Percentiles rank a stretch among this genome's conserved stretches.
Conservation (phyloP, 2,329 filamentous ascomycete genomes). For the Alternaria alternata region DNA sequence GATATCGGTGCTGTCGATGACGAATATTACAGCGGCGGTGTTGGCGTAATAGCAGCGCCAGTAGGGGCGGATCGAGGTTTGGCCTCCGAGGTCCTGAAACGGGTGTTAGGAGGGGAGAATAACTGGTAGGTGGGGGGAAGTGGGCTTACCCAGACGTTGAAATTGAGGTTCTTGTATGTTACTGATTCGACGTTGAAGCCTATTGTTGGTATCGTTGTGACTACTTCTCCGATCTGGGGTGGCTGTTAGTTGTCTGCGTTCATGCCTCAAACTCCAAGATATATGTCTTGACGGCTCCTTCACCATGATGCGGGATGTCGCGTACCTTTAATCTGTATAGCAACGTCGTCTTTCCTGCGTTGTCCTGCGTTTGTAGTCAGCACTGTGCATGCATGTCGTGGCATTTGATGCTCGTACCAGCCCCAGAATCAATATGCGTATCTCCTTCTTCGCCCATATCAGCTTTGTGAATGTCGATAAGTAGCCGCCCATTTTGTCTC, state of each 20-base stretch:
- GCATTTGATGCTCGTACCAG: conserved; percentile 68
- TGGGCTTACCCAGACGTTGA: conserved; percentile 92
- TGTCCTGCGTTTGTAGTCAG: conserved; percentile 71
- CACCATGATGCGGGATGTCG: neutral
- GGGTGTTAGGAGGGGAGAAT: neutral
- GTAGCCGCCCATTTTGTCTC: conserved; percentile 44
- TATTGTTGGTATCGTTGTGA: conserved; percentile 98
- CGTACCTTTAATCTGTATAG: conserved; percentile 92
- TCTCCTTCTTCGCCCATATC: conserved; percentile 92
- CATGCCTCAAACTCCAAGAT: neutral
- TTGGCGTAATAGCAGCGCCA: conserved; percentile 99
- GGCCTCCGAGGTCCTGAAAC: conserved; percentile 83
- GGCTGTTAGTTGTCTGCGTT: neutral
- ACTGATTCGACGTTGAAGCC: conserved; percentile 99
- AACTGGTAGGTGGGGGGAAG: neutral
- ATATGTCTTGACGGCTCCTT: neutral
- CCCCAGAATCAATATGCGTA: conserved; percentile 91
- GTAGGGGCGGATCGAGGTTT: conserved; percentile 98
- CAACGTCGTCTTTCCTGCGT: conserved; percentile 96
- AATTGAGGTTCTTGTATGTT: conserved; percentile 97
- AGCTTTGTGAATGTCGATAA: conserved; percentile 42
- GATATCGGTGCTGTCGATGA: conserved; percentile 97
- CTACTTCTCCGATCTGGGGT: conserved; percentile 90
- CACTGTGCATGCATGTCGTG: neutral
- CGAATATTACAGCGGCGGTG: conserved; percentile 97